Evolutionary conservation across 176 grass and related monocot species (phyloP).

Genomic region (Otatea glauca): DNA sequence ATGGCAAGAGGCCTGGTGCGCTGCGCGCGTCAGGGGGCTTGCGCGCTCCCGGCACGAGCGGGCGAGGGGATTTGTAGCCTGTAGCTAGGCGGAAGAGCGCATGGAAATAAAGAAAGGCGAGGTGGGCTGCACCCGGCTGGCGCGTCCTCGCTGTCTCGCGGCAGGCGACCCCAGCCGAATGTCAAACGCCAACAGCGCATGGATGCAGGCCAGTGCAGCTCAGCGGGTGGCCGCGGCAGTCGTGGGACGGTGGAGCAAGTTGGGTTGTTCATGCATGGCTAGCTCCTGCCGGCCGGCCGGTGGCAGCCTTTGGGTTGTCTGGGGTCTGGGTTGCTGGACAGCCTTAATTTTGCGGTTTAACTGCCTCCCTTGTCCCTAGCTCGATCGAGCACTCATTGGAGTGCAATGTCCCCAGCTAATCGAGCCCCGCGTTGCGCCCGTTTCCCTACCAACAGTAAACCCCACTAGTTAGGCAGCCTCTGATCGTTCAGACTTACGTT

Average conservation of each 20-base stretch:
- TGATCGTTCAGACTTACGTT: too few species aligned
- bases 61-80: not conserved
- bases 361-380: not conserved
- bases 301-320: constrained; percentile 38
- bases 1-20: constrained; percentile 4
- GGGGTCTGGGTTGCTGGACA: constrained; percentile 2
- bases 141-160: constrained; percentile 42
- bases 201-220: constrained; percentile 23
- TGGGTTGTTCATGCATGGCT: constrained; percentile 32
- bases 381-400: not conserved
- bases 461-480: not conserved
- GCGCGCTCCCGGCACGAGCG: not conserved
- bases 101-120: constrained; percentile 32
- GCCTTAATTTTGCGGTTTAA: constrained; percentile 13
- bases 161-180: constrained; percentile 18
- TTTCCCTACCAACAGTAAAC: not conserved
- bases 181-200: constrained; percentile 41
- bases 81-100: not conserved
- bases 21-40: not conserved
- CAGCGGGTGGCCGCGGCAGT: constrained; percentile 28
- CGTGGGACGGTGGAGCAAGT: constrained; percentile 61
- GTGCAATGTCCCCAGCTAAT: not conserved
- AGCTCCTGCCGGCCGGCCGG: constrained; percentile 5
- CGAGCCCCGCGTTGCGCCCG: not conserved
- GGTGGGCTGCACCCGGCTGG: constrained; percentile 39